Base-by-base conservation (phyloP, 2,329 filamentous ascomycete genomes). In the Fusarium torulosum region DNA sequence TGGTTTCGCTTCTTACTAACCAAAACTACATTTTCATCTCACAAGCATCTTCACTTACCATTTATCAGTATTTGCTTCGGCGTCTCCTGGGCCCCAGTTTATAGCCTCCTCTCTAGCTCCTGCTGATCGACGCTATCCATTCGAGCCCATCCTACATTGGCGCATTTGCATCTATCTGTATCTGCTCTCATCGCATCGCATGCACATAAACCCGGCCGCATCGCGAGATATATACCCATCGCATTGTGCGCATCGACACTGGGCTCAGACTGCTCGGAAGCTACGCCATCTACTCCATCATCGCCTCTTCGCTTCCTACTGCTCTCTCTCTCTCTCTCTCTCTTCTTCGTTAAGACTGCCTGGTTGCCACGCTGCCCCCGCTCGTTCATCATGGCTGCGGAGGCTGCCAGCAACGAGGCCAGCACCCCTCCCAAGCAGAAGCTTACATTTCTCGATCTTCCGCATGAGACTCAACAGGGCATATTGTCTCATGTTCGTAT, bases 401-500 rank as follows among this genome's bases (percentile, higher is more conserved):
- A 73, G 70, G 69, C 72, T 71, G 73, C 69, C 66, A 71, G 72
- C 72, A 69, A 73, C 71, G 71, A 75, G 73, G 69, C 73, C 65
- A 49, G 54, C 53, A 50, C 60, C 53, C 65, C 63, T 43, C 53
- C 63, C 54, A 72, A 59, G 37, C 58, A 60, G 40, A 44, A 38
- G 15, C 72, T 77, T 49, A 71, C 69, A 20, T 79, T 86, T 63
- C 74, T 83, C 46, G 76, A 79, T 62, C 73, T 86, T 29, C 83
- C 84, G 9, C 67, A 75, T 17, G 85, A 86, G 72, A 82, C 83
- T 1, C 81, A 85, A 63, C 79, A 79, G 53, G 81, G 84, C 23
- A 84, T 86, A 50, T 70, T 85, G 67, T 76, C 75, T 41, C 79
- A 85, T 74, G 82, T 85, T 73, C 63, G 80, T 75, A 58, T n/a